These are phyloP conservation scores for Podospora pseudocomata DNA, from an alignment of 495 filamentous ascomycete species.

Conservation along the genomic window DNA sequence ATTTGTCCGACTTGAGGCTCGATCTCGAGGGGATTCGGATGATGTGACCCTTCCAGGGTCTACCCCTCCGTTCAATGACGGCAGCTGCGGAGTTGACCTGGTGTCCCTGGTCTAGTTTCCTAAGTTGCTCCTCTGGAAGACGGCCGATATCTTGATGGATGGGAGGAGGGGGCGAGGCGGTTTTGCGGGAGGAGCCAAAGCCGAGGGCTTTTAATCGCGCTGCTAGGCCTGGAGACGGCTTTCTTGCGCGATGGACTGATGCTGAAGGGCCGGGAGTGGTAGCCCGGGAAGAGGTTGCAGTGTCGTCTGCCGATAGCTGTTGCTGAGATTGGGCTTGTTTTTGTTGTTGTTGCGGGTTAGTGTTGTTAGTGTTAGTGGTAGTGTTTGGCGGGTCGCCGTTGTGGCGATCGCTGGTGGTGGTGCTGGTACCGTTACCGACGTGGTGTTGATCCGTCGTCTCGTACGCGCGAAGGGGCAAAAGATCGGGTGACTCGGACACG, in stretches of 20 bases:
- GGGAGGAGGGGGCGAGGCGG: conserved; percentile 36
- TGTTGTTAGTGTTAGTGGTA: conserved; percentile 2
- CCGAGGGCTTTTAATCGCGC: conserved; percentile 73
- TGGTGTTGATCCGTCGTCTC: conserved; percentile 15
- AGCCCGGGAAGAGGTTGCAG: conserved; percentile 14
- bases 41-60: conserved; percentile 58
- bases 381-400: conserved; percentile 14
- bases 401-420: conserved; percentile 20
- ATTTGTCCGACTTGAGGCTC: conserved; percentile 33
- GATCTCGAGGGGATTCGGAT: conserved; percentile 39
- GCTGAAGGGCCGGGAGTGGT: conserved; percentile 22
- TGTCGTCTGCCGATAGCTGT: conserved; percentile 17
- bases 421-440: conserved; percentile 5
- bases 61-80: conserved; percentile 56
- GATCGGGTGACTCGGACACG: conserved; percentile 28
- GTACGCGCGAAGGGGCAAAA: conserved; percentile 35
- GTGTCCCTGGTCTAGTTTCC: conserved; percentile 61
- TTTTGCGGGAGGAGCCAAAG: conserved; percentile 47
- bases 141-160: conserved; percentile 56
- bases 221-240: conserved; percentile 69
- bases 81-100: conserved; percentile 51
- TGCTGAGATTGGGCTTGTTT: conserved; percentile 9
- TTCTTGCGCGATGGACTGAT: conserved; percentile 42
- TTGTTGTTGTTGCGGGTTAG: conserved; percentile 16
- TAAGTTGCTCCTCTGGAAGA: conserved; percentile 69